Conservation (phyloP, 768 basidiomycete genomes). For the Suillus plorans region DNA sequence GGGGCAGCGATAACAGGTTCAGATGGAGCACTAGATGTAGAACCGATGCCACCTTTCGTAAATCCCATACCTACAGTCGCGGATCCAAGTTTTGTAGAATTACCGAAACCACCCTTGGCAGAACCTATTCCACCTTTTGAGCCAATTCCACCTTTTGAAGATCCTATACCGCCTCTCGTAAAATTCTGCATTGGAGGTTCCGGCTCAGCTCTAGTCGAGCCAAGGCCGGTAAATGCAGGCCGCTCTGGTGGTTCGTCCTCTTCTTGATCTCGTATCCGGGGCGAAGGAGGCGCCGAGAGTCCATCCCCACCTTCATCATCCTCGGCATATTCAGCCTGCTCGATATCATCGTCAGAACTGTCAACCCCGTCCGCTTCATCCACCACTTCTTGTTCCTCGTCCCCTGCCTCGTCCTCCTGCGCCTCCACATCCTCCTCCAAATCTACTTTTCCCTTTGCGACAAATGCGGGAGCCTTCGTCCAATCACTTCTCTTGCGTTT, state of each 20-base stretch:
- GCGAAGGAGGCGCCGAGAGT: slow-evolving; percentile 55
- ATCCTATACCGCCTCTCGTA: slow-evolving; percentile 30
- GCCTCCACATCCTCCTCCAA: slow-evolving; percentile 43
- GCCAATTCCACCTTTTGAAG: slow-evolving; percentile 25
- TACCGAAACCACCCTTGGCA: slow-evolving; percentile 31
- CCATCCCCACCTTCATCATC: slow-evolving; percentile 44
- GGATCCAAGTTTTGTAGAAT: slow-evolving; percentile 5
- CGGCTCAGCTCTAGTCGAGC: slow-evolving; percentile 16
- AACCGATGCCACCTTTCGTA: slow-evolving; percentile 44
- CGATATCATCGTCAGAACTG: slow-evolving; percentile 26
- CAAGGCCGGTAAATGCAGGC: slow-evolving; percentile 49
- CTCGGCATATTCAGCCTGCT: slow-evolving; percentile 30
- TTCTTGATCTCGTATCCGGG: slow-evolving; percentile 53
- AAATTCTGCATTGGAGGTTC: slow-evolving; percentile 19
- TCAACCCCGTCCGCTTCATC: slow-evolving; percentile 23
- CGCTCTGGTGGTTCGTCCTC: slow-evolving; percentile 34
- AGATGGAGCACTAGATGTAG: slow-evolving; percentile 25
- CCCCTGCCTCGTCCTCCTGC: slow-evolving; percentile 35
- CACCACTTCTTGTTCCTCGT: slow-evolving; percentile 34
- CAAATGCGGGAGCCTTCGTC: slow-evolving; percentile 77
- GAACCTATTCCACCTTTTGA: slow-evolving; percentile 30
- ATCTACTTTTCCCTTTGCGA: slow-evolving; percentile 50
- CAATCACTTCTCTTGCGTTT: slow-evolving; percentile 56
- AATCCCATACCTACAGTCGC: slow-evolving; percentile 19
- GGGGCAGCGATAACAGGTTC: slow-evolving; percentile 30